Evolutionary conservation across 176 grass and related monocot genomes (phyloP), one percentile per base, ranked within the genome.

Genomic region (Carex cristatella): DNA sequence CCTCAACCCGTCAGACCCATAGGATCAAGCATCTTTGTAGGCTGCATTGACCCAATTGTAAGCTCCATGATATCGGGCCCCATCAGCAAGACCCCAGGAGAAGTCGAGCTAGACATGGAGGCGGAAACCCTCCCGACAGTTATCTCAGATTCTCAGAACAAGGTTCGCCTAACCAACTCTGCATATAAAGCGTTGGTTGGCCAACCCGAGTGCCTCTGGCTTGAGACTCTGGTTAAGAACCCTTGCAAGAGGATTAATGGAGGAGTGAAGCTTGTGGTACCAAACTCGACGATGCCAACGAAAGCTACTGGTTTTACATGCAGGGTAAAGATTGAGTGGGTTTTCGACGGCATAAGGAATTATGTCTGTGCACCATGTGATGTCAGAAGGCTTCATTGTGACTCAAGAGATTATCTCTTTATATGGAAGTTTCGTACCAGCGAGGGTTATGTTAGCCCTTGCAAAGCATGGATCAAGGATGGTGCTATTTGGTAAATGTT

Each of bases 171-270:
- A 12, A 89, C 92, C 7, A 99, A 96, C 80, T 94, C 94, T 28
- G 93, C 90, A 33, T 99, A 99, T 88, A 95, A 88, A 86, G 68
- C 83, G 81, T 91, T 99, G 91, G 87, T 99, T 42, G 91, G 93
- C 16, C 93, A 95, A 84, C 97, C 97, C 1, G 91, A 92, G 87
- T 99, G 93, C 84, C 83, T 80, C 23, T 99, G 97, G 93, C 91
- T 99, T 31, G 88, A 92, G 84, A 84, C 88, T 7, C 71, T 98
- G 84, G 80, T 85, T 1, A 79, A 83, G 8, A 66, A 33, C 49
- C 27, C 61, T 32, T 79, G 88, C 72, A 80, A 69, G 38, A 88
- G 97, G 90, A 95, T 99, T 86, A 88, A 88, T 69, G 97, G 97
- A 7, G 91, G 83, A 80, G 97, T 99, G 87, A 87, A 87, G 74